phyloP scores from a whole-genome alignment of 495 filamentous ascomycete species.

The Aspergillus baeticus region DNA sequence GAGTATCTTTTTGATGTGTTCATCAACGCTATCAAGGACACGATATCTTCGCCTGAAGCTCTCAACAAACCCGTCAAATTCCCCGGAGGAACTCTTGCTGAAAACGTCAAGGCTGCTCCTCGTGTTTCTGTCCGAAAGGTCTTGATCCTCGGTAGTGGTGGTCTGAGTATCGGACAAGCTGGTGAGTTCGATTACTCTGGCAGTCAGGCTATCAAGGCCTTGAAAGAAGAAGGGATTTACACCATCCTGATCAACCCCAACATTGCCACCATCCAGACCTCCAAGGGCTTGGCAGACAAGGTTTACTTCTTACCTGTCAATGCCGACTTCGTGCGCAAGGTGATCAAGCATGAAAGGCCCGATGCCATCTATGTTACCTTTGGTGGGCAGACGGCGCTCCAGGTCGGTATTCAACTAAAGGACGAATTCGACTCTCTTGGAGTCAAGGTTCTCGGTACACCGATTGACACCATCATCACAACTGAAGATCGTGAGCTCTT shows the following conservation, averaged over 20 bases:
- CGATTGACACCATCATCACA: conserved; percentile 96
- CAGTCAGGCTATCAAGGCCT: conserved; percentile 85
- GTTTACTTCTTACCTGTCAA: conserved; percentile 98
- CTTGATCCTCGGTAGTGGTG: conserved; percentile 93
- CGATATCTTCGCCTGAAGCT: conserved; percentile 56
- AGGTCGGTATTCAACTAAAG: conserved; percentile 93
- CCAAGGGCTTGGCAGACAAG: conserved; percentile 92
- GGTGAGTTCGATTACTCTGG: conserved; percentile 99
- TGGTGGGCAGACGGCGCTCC: conserved; percentile 92
- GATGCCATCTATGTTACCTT: conserved; percentile 98
- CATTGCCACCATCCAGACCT: conserved; percentile 98
- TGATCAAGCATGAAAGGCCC: conserved; percentile 91
- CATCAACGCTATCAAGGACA: conserved; percentile 75
- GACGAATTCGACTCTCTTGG: conserved; percentile 90
- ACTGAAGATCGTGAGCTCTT: conserved; percentile 98
- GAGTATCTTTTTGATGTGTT: conserved; percentile 98
- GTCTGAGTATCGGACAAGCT: conserved; percentile 95
- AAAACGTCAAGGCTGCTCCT: conserved; percentile 73
- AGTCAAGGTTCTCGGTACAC: conserved; percentile 91
- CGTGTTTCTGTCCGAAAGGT: conserved; percentile 90
- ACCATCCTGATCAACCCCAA: conserved; percentile 98
- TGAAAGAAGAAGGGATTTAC: conserved; percentile 95
- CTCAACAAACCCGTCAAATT: conserved; percentile 73
- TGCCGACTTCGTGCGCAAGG: conserved; percentile 92
- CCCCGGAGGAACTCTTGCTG: conserved; percentile 76